phyloP scores from a whole-genome alignment of 352 stramenopile genomes.

The Pythium plurisporium region DNA sequence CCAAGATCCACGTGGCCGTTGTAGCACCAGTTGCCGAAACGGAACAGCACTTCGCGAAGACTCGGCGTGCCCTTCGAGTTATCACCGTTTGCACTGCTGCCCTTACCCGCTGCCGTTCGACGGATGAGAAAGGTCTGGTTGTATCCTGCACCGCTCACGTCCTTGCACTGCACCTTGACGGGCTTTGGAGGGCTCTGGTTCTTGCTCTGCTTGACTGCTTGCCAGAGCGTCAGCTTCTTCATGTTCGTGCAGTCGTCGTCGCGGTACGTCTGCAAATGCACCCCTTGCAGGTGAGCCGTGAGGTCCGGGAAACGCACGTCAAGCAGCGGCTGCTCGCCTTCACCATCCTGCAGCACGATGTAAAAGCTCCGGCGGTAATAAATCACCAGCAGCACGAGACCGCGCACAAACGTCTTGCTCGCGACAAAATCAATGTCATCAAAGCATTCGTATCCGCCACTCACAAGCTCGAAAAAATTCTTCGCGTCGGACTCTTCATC shows the following conservation, averaged over 20 bases:
- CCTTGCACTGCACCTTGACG: constrained; percentile 81
- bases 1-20: constrained; percentile 90
- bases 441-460: constrained; percentile 81
- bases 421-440: constrained; percentile 82
- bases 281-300: constrained; percentile 82
- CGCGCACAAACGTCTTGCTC: constrained; percentile 84
- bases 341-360: constrained; percentile 85
- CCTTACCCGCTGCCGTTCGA: constrained; percentile 33
- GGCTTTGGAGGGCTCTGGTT: constrained; percentile 63
- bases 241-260: constrained; percentile 80
- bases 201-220: constrained; percentile 53
- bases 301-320: constrained; percentile 94
- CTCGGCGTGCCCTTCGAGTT: constrained; percentile 26
- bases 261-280: constrained; percentile 81
- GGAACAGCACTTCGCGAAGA: constrained; percentile 91
- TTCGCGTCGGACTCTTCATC: constrained; percentile 69
- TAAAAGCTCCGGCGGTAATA: constrained; percentile 90
- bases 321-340: constrained; percentile 90
- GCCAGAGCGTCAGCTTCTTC: constrained; percentile 93
- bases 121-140: constrained; percentile 85
- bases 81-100: neutral
- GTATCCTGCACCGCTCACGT: constrained; percentile 76
- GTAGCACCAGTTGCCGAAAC: constrained; percentile 96
- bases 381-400: constrained; percentile 75
- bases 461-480: constrained; percentile 94